Base-by-base conservation (phyloP, 768 basidiomycete genomes). In the Cystofilobasidium capitatum region DNA sequence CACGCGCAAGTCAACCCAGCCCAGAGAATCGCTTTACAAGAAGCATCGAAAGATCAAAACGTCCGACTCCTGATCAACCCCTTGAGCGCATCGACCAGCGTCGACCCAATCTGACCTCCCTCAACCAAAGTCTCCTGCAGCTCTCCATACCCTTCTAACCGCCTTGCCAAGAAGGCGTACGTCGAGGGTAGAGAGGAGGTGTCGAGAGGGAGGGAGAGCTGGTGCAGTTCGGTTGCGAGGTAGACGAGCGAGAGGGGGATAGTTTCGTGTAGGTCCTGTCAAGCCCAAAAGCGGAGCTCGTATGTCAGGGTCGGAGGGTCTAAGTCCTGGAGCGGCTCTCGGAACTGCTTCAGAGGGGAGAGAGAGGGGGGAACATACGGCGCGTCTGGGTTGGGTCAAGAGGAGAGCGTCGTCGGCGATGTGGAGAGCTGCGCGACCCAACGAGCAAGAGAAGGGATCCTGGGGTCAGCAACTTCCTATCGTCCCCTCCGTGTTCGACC, bases 361-460 rank as follows among this genome's bases (percentile, higher is more conserved):
- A 16, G 2, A 3, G 59, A 44, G 42, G 6, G 47, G 26, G n/a
- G n/a, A n/a, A 36, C 64, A 40, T 13, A 64, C 63, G 3, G 24
- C 54, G 20, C 64, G 64, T 9, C 54, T 44, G 8, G 40, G 64
- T 8, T 40, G 42, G 9, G 64, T 35, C n/a, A 65, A 33, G 8
- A 33, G 17, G 22, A 66, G 65, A 36, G 65, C 65, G 58, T 66
- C 65, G 55, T 66, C 58, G 31, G 65, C 65, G 24, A 66, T 66
- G 47, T 66, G 40, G 8, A 66, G 42, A 10, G 65, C 63, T 64
- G 39, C 4, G 40, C 14, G 6, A 5, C 33, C 20, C 20, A n/a
- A 13, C 37, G 40, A 36, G 10, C 3, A n/a, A 39, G 35, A 5
- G 44, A 12, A 9, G 29, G 33, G 44, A 14, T 40, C 12, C n/a